Evolutionary conservation across 2,329 filamentous ascomycete genomes (phyloP).

Genomic region (Aureobasidium namibiae): DNA sequence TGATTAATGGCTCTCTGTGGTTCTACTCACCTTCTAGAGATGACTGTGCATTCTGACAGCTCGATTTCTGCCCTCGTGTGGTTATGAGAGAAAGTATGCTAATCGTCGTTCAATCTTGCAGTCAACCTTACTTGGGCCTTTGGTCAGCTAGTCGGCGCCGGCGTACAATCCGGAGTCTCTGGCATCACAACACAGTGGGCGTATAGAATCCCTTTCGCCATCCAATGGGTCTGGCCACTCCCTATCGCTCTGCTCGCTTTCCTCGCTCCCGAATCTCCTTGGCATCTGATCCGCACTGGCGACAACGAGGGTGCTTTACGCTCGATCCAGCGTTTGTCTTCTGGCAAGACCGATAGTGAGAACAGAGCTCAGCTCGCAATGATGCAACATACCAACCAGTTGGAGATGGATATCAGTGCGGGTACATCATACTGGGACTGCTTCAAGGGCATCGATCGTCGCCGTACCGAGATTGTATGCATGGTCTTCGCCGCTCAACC

Average conservation of each 20-base stretch:
- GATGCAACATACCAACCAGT: constrained; percentile 31
- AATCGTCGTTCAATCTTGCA: no score
- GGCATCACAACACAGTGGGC: constrained; percentile 31
- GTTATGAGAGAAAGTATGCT: no score
- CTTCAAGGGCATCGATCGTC: constrained; percentile 34
- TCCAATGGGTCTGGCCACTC: constrained; percentile 36
- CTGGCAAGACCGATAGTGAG: background rate
- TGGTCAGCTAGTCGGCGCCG: constrained; percentile 48
- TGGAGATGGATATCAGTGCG: constrained; percentile 32
- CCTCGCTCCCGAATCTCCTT: constrained; percentile 30
- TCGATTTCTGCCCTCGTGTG: no score
- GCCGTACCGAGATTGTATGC: constrained; percentile 37
- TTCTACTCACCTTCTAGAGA: no score
- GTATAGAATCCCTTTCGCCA: constrained; percentile 36
- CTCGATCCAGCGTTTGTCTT: constrained; percentile 27
- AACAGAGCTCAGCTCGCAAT: constrained; percentile 23
- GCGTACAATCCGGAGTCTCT: constrained; percentile 30
- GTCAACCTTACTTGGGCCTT: constrained; percentile 57
- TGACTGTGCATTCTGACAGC: no score
- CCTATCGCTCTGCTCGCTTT: constrained; percentile 27
- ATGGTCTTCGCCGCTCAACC: constrained; percentile 31
- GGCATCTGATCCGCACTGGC: constrained; percentile 30
- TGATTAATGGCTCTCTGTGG: no score
- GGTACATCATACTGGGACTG: constrained; percentile 32
- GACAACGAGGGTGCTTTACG: constrained; percentile 27